These are phyloP conservation scores for Hippophae rhamnoides DNA, from an alignment of 306 rosid species.

Conservation along the genomic window DNA sequence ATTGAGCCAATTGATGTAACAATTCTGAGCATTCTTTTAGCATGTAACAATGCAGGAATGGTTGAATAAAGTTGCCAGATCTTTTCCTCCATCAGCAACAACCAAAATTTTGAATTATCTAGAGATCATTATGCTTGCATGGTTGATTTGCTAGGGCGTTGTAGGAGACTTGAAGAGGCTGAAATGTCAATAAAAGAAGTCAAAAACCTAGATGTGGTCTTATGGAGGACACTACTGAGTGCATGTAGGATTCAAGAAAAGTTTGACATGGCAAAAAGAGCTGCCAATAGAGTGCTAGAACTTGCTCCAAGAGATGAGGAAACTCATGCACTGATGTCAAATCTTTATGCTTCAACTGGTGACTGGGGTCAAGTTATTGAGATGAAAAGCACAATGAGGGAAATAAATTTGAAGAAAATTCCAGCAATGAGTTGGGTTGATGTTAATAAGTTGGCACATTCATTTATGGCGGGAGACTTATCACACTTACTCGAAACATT, in stretches of 20 bases:
- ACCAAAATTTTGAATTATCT: conserved; percentile 35
- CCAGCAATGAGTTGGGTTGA: conserved; percentile 65
- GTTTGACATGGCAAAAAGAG: conserved; percentile 56
- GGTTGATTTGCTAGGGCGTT: conserved; percentile 58
- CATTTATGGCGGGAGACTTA: conserved; percentile 68
- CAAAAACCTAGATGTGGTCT: conserved; percentile 44
- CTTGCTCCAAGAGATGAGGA: conserved; percentile 49
- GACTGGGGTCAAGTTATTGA: conserved; percentile 59
- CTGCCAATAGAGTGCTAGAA: conserved; percentile 29
- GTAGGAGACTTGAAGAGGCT: conserved; percentile 58
- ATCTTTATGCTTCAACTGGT: conserved; percentile 57
- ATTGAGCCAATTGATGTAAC: conserved; percentile 47
- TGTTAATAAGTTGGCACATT: conserved; percentile 47
- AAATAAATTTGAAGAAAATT: conserved; percentile 43
- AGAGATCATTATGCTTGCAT: conserved; percentile 51
- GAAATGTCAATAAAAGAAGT: conserved; percentile 41
- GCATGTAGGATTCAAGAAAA: conserved; percentile 51
- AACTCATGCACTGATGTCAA: conserved; percentile 47
- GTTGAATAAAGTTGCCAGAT: conserved; percentile 56
- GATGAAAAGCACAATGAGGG: conserved; percentile 52
- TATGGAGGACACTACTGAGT: conserved; percentile 58
- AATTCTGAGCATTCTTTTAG: conserved; percentile 52
- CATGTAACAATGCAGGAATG: conserved; percentile 59
- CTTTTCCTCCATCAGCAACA: conserved; percentile 30
- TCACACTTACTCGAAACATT: conserved; percentile 39